Percentiles rank a stretch among this genome's conserved stretches.
phyloP scores from a whole-genome alignment of 1,139 yeast species.

The Hanseniaspora uvarum region DNA sequence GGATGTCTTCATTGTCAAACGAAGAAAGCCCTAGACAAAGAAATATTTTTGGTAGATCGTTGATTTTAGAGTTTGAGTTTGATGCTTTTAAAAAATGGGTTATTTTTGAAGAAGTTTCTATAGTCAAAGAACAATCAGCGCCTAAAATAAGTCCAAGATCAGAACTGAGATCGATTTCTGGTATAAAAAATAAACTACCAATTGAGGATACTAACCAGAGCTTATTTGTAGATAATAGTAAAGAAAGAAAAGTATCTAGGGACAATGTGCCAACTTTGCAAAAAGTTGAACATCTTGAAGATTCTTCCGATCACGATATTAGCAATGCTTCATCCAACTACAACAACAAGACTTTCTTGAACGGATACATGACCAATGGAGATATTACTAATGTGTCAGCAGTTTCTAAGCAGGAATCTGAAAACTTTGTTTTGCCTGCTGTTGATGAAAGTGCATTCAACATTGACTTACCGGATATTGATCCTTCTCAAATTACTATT shows the following conservation, averaged over 20 bases:
- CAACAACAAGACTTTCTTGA: constrained; percentile 10
- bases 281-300: constrained; percentile 21
- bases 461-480: constrained; percentile 25
- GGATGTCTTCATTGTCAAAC: constrained; percentile 68
- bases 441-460: constrained; percentile 25
- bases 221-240: neutral
- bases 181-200: neutral
- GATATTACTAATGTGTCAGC: constrained; percentile 17
- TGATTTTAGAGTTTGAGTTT: constrained; percentile 58
- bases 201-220: constrained; percentile 1
- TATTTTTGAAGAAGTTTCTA: constrained; percentile 59
- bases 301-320: constrained; percentile 13
- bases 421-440: constrained; percentile 25
- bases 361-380: constrained; percentile 13
- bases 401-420: constrained; percentile 21
- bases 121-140: constrained; percentile 27
- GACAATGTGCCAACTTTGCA: constrained; percentile 14
- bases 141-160: constrained; percentile 7
- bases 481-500: constrained; percentile 17
- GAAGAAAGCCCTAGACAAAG: constrained; percentile 63
- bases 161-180: constrained; percentile 9
- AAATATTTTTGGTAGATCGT: constrained; percentile 65
- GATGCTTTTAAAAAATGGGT: constrained; percentile 80
- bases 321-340: constrained; percentile 10
- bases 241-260: constrained; percentile 20